These are phyloP conservation scores for Abrus pulchellus DNA, from an alignment of 306 rosid genomes.

Conservation along the genomic window DNA sequence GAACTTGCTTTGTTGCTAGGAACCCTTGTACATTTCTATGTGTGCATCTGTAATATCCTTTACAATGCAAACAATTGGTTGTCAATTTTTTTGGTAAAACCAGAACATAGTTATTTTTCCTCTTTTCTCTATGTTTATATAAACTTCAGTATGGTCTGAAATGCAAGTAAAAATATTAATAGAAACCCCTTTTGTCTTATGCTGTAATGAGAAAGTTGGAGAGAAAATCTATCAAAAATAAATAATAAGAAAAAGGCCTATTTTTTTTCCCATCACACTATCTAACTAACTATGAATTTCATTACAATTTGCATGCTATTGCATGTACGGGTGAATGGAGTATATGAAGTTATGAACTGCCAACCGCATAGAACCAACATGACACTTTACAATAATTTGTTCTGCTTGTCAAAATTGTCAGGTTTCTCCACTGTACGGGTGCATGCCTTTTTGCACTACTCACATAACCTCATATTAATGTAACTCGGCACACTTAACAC, in stretches of 20 bases:
- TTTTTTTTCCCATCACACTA: neutral
- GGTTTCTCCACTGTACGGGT: constrained; percentile 6
- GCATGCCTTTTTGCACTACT: neutral
- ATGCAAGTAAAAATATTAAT: neutral
- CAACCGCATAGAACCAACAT: neutral
- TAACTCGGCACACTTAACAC: neutral
- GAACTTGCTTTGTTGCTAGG: constrained; percentile 82
- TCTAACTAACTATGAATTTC: neutral
- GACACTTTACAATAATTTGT: neutral
- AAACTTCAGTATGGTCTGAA: neutral
- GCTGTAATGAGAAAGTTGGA: neutral
- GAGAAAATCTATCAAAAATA: neutral
- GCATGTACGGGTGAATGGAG: constrained; percentile 31
- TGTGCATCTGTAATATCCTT: constrained; percentile 85
- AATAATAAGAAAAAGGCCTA: neutral
- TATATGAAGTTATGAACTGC: neutral
- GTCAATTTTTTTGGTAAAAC: neutral
- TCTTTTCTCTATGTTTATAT: neutral
- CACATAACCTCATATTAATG: neutral
- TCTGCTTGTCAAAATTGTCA: neutral
- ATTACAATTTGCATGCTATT: constrained; percentile 5
- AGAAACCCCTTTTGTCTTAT: neutral
- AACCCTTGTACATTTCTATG: constrained; percentile 68
- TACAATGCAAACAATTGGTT: constrained; percentile 46
- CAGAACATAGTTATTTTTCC: neutral